These are phyloP conservation scores for Spergularia marina DNA, from an alignment of 148 eudicot genomes.

Conservation along the genomic window DNA sequence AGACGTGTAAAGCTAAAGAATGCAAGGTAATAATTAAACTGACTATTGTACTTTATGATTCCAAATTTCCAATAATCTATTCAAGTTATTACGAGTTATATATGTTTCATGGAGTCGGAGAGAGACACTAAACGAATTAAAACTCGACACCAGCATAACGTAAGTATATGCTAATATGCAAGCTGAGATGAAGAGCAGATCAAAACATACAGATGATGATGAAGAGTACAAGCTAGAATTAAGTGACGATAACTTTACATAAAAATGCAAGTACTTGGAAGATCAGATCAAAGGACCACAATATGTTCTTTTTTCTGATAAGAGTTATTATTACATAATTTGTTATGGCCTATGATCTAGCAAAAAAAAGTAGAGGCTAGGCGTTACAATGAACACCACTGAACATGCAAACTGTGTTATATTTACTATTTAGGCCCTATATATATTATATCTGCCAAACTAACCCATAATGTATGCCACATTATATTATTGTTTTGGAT, in stretches of 20 bases:
- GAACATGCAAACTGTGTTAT: constrained; percentile 25
- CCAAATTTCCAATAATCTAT: too few species aligned
- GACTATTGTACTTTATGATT: too few species aligned
- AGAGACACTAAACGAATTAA: too few species aligned
- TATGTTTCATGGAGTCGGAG: too few species aligned
- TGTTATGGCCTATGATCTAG: constrained; percentile 12
- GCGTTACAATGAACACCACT: constrained; percentile 7
- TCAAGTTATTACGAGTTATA: too few species aligned
- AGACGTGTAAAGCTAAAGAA: too few species aligned
- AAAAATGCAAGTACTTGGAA: neutral
- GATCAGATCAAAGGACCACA: constrained; percentile 12
- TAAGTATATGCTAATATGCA: too few species aligned
- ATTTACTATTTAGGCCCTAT: neutral
- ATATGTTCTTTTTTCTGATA: neutral
- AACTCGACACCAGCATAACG: too few species aligned
- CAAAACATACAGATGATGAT: too few species aligned
- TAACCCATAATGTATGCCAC: neutral
- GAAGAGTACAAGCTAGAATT: too few species aligned
- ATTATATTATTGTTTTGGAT: neutral
- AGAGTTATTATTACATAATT: neutral
- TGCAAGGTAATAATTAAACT: too few species aligned
- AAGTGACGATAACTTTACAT: neutral
- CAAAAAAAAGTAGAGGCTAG: neutral
- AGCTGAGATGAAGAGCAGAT: too few species aligned
- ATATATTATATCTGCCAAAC: constrained; percentile 21